Evolutionary conservation across 306 rosid genomes (phyloP).

Genomic region (Lathyrus tuberosus): DNA sequence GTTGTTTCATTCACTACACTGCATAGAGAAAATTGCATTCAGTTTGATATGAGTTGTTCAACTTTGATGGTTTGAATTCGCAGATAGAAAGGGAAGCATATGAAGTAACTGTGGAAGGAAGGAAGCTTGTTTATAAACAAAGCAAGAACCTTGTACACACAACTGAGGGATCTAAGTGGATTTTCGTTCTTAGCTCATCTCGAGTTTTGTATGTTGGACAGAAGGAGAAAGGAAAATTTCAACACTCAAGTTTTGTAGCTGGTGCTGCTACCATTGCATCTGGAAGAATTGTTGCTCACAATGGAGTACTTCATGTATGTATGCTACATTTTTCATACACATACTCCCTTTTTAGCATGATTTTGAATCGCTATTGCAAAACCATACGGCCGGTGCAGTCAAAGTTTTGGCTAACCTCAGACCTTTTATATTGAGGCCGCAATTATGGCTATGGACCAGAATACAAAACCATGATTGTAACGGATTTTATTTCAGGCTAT

Average conservation of each 20-base stretch:
- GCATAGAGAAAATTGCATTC: background rate
- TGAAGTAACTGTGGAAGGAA: constrained; percentile 65
- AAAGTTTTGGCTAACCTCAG: too few relatives aligned
- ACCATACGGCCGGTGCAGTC: background rate
- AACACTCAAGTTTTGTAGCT: constrained; percentile 85
- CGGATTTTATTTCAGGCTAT: constrained; percentile 53
- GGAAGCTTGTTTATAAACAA: constrained; percentile 66
- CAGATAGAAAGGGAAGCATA: constrained; percentile 77
- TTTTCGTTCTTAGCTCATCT: constrained; percentile 75
- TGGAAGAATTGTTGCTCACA: constrained; percentile 67
- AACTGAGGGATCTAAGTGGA: constrained; percentile 69
- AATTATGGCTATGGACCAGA: background rate
- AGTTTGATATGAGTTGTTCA: background rate
- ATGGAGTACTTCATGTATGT: constrained; percentile 75
- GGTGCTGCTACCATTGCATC: constrained; percentile 86
- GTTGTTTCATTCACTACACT: constrained; percentile 33
- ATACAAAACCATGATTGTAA: background rate
- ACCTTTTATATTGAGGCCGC: too few relatives aligned
- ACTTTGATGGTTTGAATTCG: constrained; percentile 36
- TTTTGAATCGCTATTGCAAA: background rate
- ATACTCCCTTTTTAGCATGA: background rate
- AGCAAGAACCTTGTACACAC: constrained; percentile 56
- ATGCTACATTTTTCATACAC: constrained; percentile 28
- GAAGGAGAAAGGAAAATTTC: constrained; percentile 78
- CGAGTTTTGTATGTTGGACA: constrained; percentile 63